phyloP scores from a whole-genome alignment of 2,329 filamentous ascomycete genomes.

The Arthrobotrys sphaeroides region DNA sequence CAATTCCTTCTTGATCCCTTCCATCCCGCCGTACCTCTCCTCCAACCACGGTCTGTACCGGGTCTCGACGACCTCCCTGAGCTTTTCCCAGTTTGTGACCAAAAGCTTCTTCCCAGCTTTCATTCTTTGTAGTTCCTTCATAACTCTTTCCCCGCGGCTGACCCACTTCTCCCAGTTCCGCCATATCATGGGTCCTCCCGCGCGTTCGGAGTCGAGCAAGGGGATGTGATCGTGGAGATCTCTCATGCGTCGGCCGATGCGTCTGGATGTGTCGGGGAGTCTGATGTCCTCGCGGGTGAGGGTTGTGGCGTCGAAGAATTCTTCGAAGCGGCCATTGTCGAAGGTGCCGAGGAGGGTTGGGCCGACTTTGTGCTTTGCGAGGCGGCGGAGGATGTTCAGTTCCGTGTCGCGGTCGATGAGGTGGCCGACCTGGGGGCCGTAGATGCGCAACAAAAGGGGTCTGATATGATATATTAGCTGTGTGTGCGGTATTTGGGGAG shows the following conservation, averaged over 20 bases:
- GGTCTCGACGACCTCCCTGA: conserved; percentile 74
- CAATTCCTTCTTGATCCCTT: conserved; percentile 75
- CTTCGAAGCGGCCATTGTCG: conserved; percentile 91
- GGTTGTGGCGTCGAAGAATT: conserved; percentile 81
- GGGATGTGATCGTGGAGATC: conserved; percentile 95
- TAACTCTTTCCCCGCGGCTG: conserved; percentile 67
- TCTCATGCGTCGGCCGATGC: conserved; percentile 97
- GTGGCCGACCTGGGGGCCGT: conserved; percentile 93
- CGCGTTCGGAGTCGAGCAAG: conserved; percentile 78
- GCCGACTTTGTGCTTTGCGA: conserved; percentile 91
- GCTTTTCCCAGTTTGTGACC: conserved; percentile 85
- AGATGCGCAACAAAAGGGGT: conserved; percentile 88
- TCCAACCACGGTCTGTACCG: conserved; percentile 79
- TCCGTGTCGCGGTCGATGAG: conserved; percentile 94
- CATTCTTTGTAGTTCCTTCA: conserved; percentile 68
- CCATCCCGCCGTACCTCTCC: conserved; percentile 70
- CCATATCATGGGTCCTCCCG: conserved; percentile 83
- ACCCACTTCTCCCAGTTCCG: conserved; percentile 96
- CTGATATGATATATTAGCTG: conserved; percentile 58
- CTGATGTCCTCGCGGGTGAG: conserved; percentile 80
- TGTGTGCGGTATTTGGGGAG: neutral
- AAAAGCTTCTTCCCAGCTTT: conserved; percentile 70
- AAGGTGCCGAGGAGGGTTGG: conserved; percentile 91
- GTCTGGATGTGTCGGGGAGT: conserved; percentile 81
- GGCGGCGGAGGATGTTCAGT: conserved; percentile 81